phyloP scores from a whole-genome alignment of 257 asterid species.

The Solanum okadae region DNA sequence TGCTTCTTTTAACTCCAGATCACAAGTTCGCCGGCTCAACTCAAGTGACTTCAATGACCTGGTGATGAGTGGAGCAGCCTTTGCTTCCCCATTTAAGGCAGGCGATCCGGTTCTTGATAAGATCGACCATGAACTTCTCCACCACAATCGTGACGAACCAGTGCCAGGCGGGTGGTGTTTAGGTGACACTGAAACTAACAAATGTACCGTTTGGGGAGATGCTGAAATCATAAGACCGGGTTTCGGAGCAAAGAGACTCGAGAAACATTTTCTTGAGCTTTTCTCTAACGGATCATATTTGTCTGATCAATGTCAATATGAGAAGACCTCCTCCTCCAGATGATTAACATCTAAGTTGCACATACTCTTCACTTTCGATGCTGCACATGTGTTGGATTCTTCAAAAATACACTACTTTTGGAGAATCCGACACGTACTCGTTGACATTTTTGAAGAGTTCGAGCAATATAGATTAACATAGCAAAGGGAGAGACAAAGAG shows the following conservation, averaged over 20 bases:
- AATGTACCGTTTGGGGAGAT: constrained; percentile 73
- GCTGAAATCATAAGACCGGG: constrained; percentile 72
- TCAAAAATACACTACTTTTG: neutral
- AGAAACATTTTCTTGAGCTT: constrained; percentile 36
- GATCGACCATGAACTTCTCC: constrained; percentile 47
- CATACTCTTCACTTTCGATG: neutral
- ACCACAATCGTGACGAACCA: constrained; percentile 32
- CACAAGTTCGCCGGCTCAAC: constrained; percentile 32
- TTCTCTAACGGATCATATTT: constrained; percentile 24
- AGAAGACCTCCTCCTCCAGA: constrained; percentile 1
- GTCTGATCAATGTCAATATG: constrained; percentile 31
- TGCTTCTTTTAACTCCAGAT: constrained; percentile 31
- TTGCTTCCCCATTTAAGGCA: constrained; percentile 51
- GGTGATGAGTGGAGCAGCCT: constrained; percentile 62
- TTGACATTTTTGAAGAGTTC: neutral
- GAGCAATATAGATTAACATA: neutral
- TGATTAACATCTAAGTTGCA: neutral
- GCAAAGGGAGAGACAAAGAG: neutral
- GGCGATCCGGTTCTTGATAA: constrained; percentile 49
- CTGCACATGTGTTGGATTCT: neutral
- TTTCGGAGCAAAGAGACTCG: constrained; percentile 55
- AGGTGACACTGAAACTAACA: constrained; percentile 33
- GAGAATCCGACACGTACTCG: neutral
- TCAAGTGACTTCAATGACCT: constrained; percentile 44
- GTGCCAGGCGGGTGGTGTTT: constrained; percentile 96